Evolutionary conservation across 2,329 filamentous ascomycete genomes (phyloP).

Genomic region (Beauveria caledonica): DNA sequence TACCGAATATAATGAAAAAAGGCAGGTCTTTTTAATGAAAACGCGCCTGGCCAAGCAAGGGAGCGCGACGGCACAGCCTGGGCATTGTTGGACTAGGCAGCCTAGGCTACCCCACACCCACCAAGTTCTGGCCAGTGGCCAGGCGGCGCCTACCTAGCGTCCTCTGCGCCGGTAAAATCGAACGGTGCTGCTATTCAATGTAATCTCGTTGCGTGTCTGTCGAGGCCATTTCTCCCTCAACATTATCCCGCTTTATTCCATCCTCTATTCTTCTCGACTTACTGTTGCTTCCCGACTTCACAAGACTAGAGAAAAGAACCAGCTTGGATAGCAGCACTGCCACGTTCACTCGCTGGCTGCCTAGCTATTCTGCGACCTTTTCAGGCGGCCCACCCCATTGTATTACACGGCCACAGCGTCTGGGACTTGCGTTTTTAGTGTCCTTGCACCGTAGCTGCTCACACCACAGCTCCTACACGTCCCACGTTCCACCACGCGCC

Average conservation of each 20-base stretch:
- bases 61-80: not conserved
- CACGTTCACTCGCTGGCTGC: not conserved
- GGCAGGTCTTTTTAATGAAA: not conserved
- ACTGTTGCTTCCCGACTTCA: no score
- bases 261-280: not conserved
- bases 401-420: not conserved
- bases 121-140: not conserved
- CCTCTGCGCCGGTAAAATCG: no score
- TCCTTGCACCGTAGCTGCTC: not conserved
- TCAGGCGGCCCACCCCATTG: not conserved
- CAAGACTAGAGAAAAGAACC: no score
- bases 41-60: not conserved
- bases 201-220: constrained; percentile 1
- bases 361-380: not conserved
- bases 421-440: not conserved
- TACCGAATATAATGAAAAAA: not conserved
- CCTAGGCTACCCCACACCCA: not conserved
- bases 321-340: no score
- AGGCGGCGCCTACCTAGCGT: no score
- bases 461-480: not conserved
- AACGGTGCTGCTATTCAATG: not conserved
- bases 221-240: not conserved
- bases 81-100: not conserved
- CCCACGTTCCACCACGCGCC: constrained; percentile 1
- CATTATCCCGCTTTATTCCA: not conserved